A percentile compares a stretch with the other conserved stretches of the same genome.
phyloP scores from a whole-genome alignment of 805 yeast genomes.

The Lachancea meyersii region DNA sequence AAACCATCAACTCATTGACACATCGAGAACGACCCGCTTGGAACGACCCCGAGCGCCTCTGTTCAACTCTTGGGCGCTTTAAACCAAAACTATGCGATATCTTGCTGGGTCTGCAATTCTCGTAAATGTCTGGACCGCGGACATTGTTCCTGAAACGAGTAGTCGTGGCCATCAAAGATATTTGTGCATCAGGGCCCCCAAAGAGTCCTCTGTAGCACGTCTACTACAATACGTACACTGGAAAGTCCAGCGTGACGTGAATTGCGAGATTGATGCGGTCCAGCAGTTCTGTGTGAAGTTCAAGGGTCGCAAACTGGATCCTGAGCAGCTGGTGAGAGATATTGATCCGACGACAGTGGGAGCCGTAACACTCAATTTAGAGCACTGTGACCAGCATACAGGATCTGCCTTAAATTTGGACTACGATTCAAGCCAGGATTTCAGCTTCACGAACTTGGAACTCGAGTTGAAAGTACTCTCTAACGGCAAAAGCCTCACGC shows the following conservation, averaged over 20 bases:
- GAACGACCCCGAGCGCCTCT: no score
- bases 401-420: constrained; percentile 11
- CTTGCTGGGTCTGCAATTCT: constrained; percentile 15
- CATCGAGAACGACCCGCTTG: no score
- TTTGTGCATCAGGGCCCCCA: constrained; percentile 23
- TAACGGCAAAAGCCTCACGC: constrained; percentile 15
- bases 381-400: constrained; percentile 1
- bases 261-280: constrained; percentile 6
- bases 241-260: background rate
- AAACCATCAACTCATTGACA: no score
- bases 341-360: constrained; percentile 14
- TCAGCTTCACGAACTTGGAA: constrained; percentile 14
- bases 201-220: constrained; percentile 20
- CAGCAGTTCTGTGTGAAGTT: constrained; percentile 12
- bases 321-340: constrained; percentile 12
- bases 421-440: constrained; percentile 15
- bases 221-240: constrained; percentile 27
- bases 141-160: constrained; percentile 1
- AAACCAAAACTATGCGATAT: no score
- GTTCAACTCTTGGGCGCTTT: no score
- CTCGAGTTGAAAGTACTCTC: constrained; percentile 23
- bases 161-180: constrained; percentile 10
- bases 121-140: constrained; percentile 21
- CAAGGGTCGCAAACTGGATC: constrained; percentile 9
- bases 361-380: constrained; percentile 15